Percentiles rank a stretch among this genome's conserved stretches.
Conservation (phyloP, 129 eudicot genomes). For the Pseudognaphalium luteoalbum region DNA sequence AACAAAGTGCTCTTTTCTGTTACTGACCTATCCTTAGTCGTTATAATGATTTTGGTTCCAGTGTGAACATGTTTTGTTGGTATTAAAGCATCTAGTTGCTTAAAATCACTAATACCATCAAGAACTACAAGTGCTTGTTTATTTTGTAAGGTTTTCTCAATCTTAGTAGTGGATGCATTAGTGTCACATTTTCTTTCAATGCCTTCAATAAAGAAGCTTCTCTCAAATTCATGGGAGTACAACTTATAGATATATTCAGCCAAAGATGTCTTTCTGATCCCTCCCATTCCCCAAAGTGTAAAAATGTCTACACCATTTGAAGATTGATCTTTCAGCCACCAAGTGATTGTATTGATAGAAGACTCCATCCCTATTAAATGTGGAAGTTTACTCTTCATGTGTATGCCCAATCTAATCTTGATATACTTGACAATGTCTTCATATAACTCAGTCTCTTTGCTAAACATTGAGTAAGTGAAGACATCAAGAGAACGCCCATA, state of each 20-base stretch:
- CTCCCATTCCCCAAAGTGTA: too few species aligned
- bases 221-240: background rate
- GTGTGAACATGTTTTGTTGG: background rate
- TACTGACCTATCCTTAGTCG: constrained; percentile 5
- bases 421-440: constrained; percentile 6
- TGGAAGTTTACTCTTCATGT: background rate
- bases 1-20: constrained; percentile 9
- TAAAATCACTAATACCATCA: constrained; percentile 7
- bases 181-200: background rate
- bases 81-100: background rate
- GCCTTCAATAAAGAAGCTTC: background rate
- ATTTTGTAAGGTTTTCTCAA: background rate
- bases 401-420: background rate
- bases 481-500: too few species aligned
- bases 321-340: background rate
- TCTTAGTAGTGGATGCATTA: background rate
- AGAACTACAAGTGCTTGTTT: constrained; percentile 2
- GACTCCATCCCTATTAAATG: background rate
- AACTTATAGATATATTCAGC: background rate
- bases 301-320: too few species aligned
- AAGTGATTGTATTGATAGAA: background rate
- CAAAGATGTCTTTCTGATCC: too few species aligned
- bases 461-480: too few species aligned
- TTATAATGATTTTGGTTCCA: constrained; percentile 6
- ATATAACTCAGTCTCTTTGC: too few species aligned